These are phyloP conservation scores for Paecilomyces niveus DNA, from an alignment of 2,329 filamentous ascomycete genomes.

Conservation along the genomic window DNA sequence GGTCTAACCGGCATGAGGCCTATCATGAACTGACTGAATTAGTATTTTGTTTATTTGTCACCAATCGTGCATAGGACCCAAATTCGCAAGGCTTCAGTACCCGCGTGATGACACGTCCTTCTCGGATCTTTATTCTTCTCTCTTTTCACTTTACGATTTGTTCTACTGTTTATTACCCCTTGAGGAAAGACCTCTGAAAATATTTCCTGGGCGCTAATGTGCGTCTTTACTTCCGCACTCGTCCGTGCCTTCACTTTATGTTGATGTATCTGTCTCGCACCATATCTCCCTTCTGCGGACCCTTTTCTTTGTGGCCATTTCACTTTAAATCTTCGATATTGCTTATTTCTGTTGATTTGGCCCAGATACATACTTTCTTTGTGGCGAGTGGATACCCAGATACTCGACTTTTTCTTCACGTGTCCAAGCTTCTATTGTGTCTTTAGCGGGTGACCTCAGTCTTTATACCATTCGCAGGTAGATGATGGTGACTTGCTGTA, in stretches of 20 bases:
- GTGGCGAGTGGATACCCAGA: not conserved
- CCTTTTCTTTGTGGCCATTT: not conserved
- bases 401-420: not conserved
- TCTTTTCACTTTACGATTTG: not conserved
- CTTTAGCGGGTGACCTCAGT: not conserved
- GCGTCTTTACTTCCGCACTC: not conserved
- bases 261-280: not conserved
- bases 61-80: not conserved
- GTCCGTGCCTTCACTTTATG: not conserved
- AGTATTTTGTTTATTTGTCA: not conserved
- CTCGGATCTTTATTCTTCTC: not conserved
- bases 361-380: not conserved
- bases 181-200: not conserved
- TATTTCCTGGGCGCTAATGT: not conserved
- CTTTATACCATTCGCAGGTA: not conserved
- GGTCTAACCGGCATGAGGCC: constrained; percentile 2
- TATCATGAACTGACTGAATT: too few relatives aligned
- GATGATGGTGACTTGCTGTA: not conserved
- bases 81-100: not conserved
- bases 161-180: not conserved
- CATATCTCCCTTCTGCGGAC: not conserved
- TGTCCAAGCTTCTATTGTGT: not conserved
- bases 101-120: not conserved
- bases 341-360: not conserved
- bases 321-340: not conserved